Conservation (phyloP, 169 alveolate genomes). For the Plasmodium inui region DNA sequence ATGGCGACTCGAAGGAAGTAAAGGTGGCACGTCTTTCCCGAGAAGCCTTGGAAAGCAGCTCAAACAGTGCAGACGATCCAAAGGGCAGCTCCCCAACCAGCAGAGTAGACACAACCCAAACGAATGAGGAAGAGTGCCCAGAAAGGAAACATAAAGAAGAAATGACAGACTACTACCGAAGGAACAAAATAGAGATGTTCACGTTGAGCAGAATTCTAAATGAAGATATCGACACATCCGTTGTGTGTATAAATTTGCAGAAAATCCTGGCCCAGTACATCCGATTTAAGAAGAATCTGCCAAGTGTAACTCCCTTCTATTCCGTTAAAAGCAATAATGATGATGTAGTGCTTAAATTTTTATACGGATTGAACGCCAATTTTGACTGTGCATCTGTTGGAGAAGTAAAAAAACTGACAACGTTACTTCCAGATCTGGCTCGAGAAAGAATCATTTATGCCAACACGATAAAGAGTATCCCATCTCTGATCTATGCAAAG, state of each 20-base stretch:
- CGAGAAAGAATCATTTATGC: slow-evolving; percentile 65
- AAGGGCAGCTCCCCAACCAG: too few species aligned
- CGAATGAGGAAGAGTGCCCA: neutral
- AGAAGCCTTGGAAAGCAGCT: neutral
- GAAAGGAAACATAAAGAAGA: slow-evolving; percentile 44
- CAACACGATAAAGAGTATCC: slow-evolving; percentile 52
- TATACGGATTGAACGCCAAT: slow-evolving; percentile 61
- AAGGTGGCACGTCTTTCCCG: too few species aligned
- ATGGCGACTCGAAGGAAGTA: neutral
- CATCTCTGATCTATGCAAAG: slow-evolving; percentile 48
- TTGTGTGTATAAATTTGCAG: slow-evolving; percentile 38
- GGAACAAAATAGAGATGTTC: slow-evolving; percentile 22
- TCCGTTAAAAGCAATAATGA: slow-evolving; percentile 70
- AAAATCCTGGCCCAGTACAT: slow-evolving; percentile 56
- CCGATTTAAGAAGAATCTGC: slow-evolving; percentile 60
- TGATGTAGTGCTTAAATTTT: slow-evolving; percentile 33
- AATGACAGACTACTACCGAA: slow-evolving; percentile 1
- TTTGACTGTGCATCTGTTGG: slow-evolving; percentile 76
- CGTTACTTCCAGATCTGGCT: slow-evolving; percentile 3
- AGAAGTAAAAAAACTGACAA: slow-evolving; percentile 23
- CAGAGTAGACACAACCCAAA: neutral
- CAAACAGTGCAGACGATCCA: neutral
- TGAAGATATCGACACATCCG: slow-evolving; percentile 67
- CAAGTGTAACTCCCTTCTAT: slow-evolving; percentile 63
- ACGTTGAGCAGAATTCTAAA: slow-evolving; percentile 17